A percentile compares a stretch with the other conserved stretches of the same genome.
Evolutionary conservation across 2,329 filamentous ascomycete species (phyloP).

Genomic region (Pseudocercospora cruenta): DNA sequence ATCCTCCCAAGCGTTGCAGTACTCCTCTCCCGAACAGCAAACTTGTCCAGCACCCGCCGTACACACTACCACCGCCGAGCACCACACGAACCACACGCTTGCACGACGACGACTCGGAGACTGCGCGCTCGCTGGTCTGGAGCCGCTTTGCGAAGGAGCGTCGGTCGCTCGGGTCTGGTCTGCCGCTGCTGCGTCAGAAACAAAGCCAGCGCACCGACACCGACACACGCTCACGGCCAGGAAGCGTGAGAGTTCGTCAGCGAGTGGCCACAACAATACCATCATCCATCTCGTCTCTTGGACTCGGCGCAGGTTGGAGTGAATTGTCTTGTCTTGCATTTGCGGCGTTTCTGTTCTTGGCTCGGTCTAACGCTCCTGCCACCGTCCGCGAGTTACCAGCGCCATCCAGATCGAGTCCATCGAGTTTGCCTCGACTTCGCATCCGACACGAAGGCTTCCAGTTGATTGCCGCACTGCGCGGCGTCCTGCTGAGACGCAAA

Average conservation of each 20-base stretch:
- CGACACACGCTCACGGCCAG: neutral
- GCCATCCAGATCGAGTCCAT: slow-evolving; percentile 18
- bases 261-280: neutral
- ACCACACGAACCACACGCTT: neutral
- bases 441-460: neutral
- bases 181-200: slow-evolving; percentile 10
- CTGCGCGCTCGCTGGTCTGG: neutral
- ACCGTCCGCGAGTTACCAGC: slow-evolving; percentile 15
- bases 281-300: slow-evolving; percentile 3
- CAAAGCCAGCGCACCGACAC: slow-evolving; percentile 9
- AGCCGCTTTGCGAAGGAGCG: slow-evolving; percentile 1
- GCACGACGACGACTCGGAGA: neutral
- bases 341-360: slow-evolving; percentile 9
- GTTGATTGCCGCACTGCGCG: slow-evolving; percentile 6
- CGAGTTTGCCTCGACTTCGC: slow-evolving; percentile 13
- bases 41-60: neutral
- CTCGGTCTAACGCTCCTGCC: slow-evolving; percentile 13
- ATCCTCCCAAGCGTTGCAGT: neutral
- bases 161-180: neutral
- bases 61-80: neutral
- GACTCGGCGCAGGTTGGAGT: neutral
- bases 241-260: neutral
- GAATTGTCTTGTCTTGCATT: slow-evolving; percentile 1
- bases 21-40: slow-evolving; percentile 2
- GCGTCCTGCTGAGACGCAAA: slow-evolving; percentile 48